Evolutionary conservation across 768 basidiomycete genomes (phyloP), one percentile per base, ranked within the genome.

Genomic region (Calocera cornea): DNA sequence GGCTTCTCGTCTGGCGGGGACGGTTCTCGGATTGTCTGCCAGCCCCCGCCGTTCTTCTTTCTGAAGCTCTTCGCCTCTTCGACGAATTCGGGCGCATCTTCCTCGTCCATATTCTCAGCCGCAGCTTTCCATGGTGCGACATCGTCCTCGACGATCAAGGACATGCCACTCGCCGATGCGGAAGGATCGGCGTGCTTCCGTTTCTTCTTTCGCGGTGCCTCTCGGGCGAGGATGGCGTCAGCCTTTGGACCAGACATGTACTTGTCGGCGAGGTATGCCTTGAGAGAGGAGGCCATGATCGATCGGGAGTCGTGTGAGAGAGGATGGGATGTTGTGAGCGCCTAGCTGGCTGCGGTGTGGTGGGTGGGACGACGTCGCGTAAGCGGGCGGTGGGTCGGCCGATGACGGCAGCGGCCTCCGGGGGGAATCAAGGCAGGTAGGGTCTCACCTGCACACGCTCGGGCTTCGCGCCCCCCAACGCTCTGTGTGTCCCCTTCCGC

Each of bases 181-280:
- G 70, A 66, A 78, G 75, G 72, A 71, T 10, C 70, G 14, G 24
- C 67, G 70, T 1, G 66, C 5, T 90, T 92, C 79, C 88, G 90
- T 77, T 87, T 88, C 74, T 78, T 76, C 68, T 76, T 77, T 17
- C 82, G 82, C 0, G 79, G 78, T 19, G 78, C 80, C 0, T 83
- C 76, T 50, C 85, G 84, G 2, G 93, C 81, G 8, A 97, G 81
- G 70, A 98, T 98, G 5, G 92, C 94, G 71, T 97, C 95, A 1
- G 95, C 93, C 73, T 97, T 98, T 0, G 92, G 86, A 0, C 95
- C 95, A 3, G 93, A 87, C 94, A 97, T 95, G 79, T 98, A 98
- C 70, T 90, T 92, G 70, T 87, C 83, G 0, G 92, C 92, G 19
- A 95, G 83, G 75, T 95, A 95, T 27, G 90, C 81, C 75, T 92